phyloP scores from a whole-genome alignment of 2,329 filamentous ascomycete genomes.

The Colletotrichum tamarilloi region DNA sequence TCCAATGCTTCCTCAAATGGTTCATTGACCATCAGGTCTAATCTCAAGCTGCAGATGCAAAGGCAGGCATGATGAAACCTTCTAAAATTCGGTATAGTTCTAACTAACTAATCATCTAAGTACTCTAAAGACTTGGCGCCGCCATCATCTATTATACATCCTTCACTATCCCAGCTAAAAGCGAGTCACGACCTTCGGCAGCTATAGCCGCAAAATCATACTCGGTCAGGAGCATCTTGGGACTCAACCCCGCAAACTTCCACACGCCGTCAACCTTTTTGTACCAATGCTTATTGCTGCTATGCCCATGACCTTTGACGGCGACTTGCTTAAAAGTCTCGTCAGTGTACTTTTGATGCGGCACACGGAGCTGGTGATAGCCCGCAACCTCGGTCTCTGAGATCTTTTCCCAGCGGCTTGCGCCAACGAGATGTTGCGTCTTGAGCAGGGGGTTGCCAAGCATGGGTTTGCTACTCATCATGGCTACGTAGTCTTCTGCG shows the following conservation, averaged over 20 bases:
- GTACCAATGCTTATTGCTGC: conserved; percentile 68
- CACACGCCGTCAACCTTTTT: conserved; percentile 66
- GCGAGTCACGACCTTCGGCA: conserved; percentile 33
- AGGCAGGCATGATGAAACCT: too few relatives aligned
- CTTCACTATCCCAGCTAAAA: background rate
- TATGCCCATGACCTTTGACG: conserved; percentile 71
- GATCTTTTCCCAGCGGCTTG: conserved; percentile 66
- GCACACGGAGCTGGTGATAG: conserved; percentile 70
- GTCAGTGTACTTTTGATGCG: conserved; percentile 70
- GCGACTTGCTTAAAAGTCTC: conserved; percentile 57
- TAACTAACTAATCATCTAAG: background rate
- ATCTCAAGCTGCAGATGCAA: too few relatives aligned
- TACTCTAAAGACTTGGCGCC: background rate
- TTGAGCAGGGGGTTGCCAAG: conserved; percentile 70
- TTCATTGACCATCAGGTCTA: too few relatives aligned
- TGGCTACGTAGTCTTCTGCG: conserved; percentile 68
- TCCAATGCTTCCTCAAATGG: too few relatives aligned
- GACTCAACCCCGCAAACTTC: conserved; percentile 69
- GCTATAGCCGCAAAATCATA: conserved; percentile 68
- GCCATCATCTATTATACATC: background rate
- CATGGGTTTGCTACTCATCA: conserved; percentile 67
- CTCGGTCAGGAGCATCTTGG: conserved; percentile 67
- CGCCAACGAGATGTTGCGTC: conserved; percentile 74
- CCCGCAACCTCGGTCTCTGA: conserved; percentile 69
- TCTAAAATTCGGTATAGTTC: too few relatives aligned